Evolutionary conservation across 306 rosid genomes (phyloP), one percentile per base, ranked within the genome.

Genomic region (Gastrolobium villosum): DNA sequence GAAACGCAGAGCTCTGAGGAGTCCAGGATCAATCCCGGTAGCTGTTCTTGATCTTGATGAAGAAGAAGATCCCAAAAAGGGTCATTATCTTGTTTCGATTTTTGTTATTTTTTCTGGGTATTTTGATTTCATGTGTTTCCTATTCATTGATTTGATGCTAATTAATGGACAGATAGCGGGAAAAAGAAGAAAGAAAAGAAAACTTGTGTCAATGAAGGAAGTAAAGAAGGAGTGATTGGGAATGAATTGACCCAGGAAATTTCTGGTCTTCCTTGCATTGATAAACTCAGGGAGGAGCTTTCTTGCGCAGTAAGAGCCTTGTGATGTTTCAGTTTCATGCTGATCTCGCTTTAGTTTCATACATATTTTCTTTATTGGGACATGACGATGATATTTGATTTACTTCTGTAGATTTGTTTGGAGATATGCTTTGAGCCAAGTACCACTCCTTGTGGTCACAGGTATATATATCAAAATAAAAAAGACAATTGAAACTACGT

Each of bases 401-500:
- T 48, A 2, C 28, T 68, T 70, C 1, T 70, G 80, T 83, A 96
- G 99, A 91, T 96, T 79, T 96, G 98, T 76, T 81, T 96, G 89
- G 98, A 96, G 65, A 90, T 96, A 77, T 96, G 97, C 88, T 96
- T 81, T 65, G 97, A 96, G 89, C 99, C 99, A 41, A 96, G 91
- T 75, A 91, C 99, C 41, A 93, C 99, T 74, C 84, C 97, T 84
- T 96, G 99, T 84, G 98, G 99, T 50, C 99, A 96, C 88, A 96
- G 98, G 99, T 95, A 86, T 15, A 53, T 40, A 36, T 36, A 40
- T 39, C 43, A 65, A 15, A 41, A 1, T 4, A 3, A n/a, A 13
- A 63, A 65, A 15, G 32, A 2, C 32, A 7, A 52, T 35, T 70
- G 10, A 70, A 70, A 49, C 50, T 52, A 14, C 7, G 78, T 2